These are phyloP conservation scores for Blastobotrys proliferans DNA, from an alignment of 1,139 yeast species.

Conservation along the genomic window DNA sequence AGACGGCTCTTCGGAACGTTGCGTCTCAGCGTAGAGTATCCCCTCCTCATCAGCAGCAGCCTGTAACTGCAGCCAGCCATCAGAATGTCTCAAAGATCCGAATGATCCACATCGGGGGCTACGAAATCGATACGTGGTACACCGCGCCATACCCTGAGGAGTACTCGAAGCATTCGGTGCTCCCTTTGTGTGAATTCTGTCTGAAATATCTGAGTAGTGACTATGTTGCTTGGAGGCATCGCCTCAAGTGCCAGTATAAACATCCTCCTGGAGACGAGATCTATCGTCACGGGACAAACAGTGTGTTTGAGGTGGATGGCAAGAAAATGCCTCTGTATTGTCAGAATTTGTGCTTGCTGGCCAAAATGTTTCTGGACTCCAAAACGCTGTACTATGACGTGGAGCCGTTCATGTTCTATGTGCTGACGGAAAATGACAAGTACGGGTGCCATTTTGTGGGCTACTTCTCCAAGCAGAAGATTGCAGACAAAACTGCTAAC, in stretches of 20 bases:
- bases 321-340: slow-evolving; percentile 77
- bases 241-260: slow-evolving; percentile 58
- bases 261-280: slow-evolving; percentile 93
- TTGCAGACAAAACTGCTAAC: slow-evolving; percentile 24
- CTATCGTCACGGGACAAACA: slow-evolving; percentile 58
- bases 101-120: slow-evolving; percentile 62
- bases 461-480: slow-evolving; percentile 86
- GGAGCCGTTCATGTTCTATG: slow-evolving; percentile 88
- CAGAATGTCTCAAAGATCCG: slow-evolving; percentile 39
- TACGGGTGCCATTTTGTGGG: slow-evolving; percentile 78
- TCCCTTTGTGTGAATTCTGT: slow-evolving; percentile 83
- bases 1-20: slow-evolving; percentile 35
- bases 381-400: slow-evolving; percentile 92
- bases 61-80: slow-evolving; percentile 4
- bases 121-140: slow-evolving; percentile 86
- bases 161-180: slow-evolving; percentile 55
- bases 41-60: slow-evolving; percentile 12
- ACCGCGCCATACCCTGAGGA: slow-evolving; percentile 93
- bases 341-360: slow-evolving; percentile 82
- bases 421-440: slow-evolving; percentile 66
- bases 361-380: slow-evolving; percentile 83
- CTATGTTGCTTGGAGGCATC: slow-evolving; percentile 65
- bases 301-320: slow-evolving; percentile 92
- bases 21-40: no score
- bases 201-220: slow-evolving; percentile 75